phyloP scores from a whole-genome alignment of 2,329 filamentous ascomycete genomes.

The Dactylonectria macrodidyma region DNA sequence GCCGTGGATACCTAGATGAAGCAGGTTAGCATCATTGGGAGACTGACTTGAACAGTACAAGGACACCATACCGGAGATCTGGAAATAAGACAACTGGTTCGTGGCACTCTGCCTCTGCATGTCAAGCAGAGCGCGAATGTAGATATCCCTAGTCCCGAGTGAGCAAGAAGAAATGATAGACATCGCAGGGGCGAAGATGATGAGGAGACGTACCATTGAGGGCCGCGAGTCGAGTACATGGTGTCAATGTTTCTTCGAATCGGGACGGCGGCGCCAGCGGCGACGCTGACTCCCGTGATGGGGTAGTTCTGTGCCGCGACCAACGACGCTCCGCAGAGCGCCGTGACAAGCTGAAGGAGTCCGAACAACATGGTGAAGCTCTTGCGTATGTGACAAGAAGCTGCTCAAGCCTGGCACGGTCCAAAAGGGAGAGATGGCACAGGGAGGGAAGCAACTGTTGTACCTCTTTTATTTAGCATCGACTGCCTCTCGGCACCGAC shows the following conservation, averaged over 20 bases:
- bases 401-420: too few relatives aligned
- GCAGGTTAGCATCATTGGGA: too few relatives aligned
- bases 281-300: constrained; percentile 80
- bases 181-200: too few relatives aligned
- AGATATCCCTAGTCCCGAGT: constrained; percentile 60
- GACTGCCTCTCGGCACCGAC: too few relatives aligned
- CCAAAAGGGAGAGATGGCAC: too few relatives aligned
- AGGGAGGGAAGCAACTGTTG: too few relatives aligned
- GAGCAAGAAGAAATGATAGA: constrained; percentile 5
- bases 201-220: constrained; percentile 13
- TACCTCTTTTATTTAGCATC: too few relatives aligned
- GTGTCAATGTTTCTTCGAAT: constrained; percentile 26
- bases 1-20: constrained; percentile 52
- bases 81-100: constrained; percentile 65
- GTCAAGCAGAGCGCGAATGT: constrained; percentile 61
- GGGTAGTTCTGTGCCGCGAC: constrained; percentile 67
- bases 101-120: constrained; percentile 57
- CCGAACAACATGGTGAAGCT: constrained; percentile 1
- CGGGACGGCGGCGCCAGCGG: constrained; percentile 60
- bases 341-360: neutral
- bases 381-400: too few relatives aligned
- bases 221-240: constrained; percentile 20
- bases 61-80: constrained; percentile 56
- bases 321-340: neutral
- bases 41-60: too few relatives aligned